phyloP scores from a whole-genome alignment of 1,284 basidiomycete species.

The Puccinia polysora region DNA sequence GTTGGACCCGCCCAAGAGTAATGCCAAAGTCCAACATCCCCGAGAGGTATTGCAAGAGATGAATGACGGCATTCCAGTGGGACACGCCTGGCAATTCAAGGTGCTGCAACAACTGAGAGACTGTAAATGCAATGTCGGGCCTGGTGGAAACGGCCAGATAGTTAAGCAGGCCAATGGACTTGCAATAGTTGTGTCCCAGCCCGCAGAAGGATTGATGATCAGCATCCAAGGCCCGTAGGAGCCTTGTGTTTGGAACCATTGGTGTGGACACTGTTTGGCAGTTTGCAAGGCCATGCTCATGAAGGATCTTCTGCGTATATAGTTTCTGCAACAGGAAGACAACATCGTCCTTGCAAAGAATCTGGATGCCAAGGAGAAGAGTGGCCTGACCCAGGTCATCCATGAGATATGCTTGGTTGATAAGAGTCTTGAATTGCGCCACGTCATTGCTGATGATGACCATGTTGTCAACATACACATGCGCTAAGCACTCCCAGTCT shows the following conservation, averaged over 20 bases:
- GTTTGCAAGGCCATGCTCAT: neutral
- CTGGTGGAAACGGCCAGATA: neutral
- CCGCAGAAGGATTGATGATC: neutral
- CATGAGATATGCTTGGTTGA: no score
- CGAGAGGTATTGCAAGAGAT: neutral
- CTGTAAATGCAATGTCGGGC: constrained; percentile 2
- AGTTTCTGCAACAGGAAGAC: neutral
- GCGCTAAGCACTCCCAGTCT: no score
- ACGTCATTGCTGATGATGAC: no score
- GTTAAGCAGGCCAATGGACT: neutral
- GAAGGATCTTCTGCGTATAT: neutral
- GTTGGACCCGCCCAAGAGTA: neutral
- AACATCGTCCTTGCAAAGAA: no score
- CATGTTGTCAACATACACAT: no score
- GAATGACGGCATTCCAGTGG: neutral
- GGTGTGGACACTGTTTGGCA: neutral
- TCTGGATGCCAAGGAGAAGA: neutral
- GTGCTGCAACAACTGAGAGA: neutral
- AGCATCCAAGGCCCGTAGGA: neutral
- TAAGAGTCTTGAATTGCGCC: no score
- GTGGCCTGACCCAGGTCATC: neutral
- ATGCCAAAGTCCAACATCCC: neutral
- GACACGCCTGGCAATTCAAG: neutral
- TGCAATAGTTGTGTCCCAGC: neutral
- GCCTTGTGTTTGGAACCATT: neutral